Base-by-base conservation (phyloP, 305 asterid genomes). In the Fraxinus velutina region DNA sequence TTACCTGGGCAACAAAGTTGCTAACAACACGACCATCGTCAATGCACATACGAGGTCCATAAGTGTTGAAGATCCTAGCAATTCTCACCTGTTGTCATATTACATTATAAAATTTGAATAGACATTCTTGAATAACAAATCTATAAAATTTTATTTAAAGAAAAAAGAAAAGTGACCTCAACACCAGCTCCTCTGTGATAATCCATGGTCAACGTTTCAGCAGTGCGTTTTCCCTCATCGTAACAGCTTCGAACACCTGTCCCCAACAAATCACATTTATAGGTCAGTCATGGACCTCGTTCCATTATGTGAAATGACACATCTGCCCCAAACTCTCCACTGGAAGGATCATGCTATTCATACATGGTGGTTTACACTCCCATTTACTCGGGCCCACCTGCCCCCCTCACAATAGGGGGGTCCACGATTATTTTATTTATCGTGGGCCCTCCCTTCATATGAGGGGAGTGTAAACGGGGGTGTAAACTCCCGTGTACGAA, bases 21-120 rank as follows among this genome's bases (percentile, higher is more conserved):
- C 99, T 95, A 52, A 93, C 99, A 70, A 95, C 99, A 68, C 99
- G 98, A 33, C 99, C 97, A 86, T 94, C 98, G 83, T 94, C 98
- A 71, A 94, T 92, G 85, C 97, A 95, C 98, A 95, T 95, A 50
- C 99, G 93, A 21, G 99, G 99, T 27, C 99, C 99, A 60, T 95
- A 95, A 7, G 98, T 95, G 88, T 95, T 95, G 21, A 95, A 95
- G 81, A 95, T 95, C 91, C 99, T 89, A 27, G 99, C 98, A 84
- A 93, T 95, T 82, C 99, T 88, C 52, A 95, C 98, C 99, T 95
- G 91, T 78, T 87, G 73, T 42, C 36, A 9, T 0, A 64, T 64
- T 64, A 64, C 73, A 64, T 9, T 64, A 64, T 9, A 36, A 36
- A 64, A 27, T 27, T 64, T 64, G n/a, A 64, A 10, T 64, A 9